Evolutionary conservation across 352 stramenopile genomes (phyloP).

Genomic region (Phytophthora parvispora): DNA sequence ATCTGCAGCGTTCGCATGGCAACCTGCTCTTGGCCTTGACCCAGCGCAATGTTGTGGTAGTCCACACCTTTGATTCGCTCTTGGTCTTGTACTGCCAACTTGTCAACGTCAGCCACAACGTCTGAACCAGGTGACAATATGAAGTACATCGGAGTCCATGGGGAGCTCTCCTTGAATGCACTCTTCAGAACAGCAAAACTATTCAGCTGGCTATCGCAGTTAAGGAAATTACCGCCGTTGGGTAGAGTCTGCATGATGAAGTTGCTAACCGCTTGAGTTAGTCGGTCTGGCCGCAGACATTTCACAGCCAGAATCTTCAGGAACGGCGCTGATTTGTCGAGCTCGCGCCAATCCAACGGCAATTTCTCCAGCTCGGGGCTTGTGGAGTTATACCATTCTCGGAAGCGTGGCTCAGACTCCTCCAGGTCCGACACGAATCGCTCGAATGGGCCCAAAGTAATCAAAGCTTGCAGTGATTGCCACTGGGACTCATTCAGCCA

Average conservation of each 20-base stretch:
- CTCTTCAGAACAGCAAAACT: slow-evolving; percentile 96
- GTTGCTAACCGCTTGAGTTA: slow-evolving; percentile 94
- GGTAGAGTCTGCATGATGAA: slow-evolving; percentile 93
- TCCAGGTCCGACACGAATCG: slow-evolving; percentile 89
- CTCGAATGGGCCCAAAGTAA: slow-evolving; percentile 87
- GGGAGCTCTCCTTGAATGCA: slow-evolving; percentile 94
- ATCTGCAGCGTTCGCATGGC: slow-evolving; percentile 92
- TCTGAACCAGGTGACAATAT: slow-evolving; percentile 98
- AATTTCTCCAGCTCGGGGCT: slow-evolving; percentile 92
- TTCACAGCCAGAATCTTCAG: slow-evolving; percentile 96
- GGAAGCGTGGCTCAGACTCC: slow-evolving; percentile 92
- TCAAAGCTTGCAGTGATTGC: slow-evolving; percentile 83
- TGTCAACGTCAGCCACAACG: slow-evolving; percentile 97
- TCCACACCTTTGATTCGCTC: slow-evolving; percentile 95
- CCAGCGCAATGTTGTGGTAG: slow-evolving; percentile 97
- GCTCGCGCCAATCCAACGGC: slow-evolving; percentile 92
- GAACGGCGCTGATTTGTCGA: slow-evolving; percentile 92
- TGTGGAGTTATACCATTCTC: slow-evolving; percentile 93
- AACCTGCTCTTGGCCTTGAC: slow-evolving; percentile 94
- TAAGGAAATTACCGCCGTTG: slow-evolving; percentile 83
- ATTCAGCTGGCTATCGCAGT: slow-evolving; percentile 93
- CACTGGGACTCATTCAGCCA: slow-evolving; percentile 92
- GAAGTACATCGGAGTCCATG: slow-evolving; percentile 98
- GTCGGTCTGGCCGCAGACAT: slow-evolving; percentile 94
- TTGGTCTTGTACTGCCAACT: slow-evolving; percentile 92